Evolutionary conservation across 805 yeast species (phyloP).

Genomic region (Cyberlindnera americana): DNA sequence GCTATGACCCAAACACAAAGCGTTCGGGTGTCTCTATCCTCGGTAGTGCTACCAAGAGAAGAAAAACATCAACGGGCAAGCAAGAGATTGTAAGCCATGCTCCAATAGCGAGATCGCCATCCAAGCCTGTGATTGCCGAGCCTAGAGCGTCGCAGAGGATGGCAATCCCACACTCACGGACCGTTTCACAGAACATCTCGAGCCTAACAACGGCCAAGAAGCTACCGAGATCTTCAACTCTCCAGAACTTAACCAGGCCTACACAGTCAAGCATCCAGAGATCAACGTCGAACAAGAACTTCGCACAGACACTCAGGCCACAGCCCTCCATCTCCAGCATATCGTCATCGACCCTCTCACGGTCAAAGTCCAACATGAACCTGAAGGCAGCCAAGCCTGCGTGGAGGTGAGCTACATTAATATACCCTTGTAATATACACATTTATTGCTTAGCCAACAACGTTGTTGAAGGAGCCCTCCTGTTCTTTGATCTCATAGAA

Average conservation of each 20-base stretch:
- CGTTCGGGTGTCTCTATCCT: constrained; percentile 18
- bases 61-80: constrained; percentile 21
- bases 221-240: constrained; percentile 21
- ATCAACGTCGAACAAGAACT: constrained; percentile 17
- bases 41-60: constrained; percentile 23
- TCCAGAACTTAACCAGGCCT: constrained; percentile 21
- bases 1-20: constrained; percentile 25
- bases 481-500: constrained; percentile 89
- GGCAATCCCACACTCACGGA: constrained; percentile 11
- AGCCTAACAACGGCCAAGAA: constrained; percentile 13
- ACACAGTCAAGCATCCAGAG: constrained; percentile 23
- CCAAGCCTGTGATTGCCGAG: constrained; percentile 5
- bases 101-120: constrained; percentile 12
- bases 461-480: constrained; percentile 85
- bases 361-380: constrained; percentile 11
- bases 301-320: not conserved
- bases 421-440: no score
- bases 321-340: constrained; percentile 1
- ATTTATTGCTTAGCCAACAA: no score
- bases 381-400: constrained; percentile 15
- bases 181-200: constrained; percentile 14
- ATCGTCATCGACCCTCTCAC: constrained; percentile 5
- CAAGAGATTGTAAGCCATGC: constrained; percentile 10
- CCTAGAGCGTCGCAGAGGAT: not conserved
- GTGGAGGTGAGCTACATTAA: constrained; percentile 19